Evolutionary conservation across 441 rosid genomes (phyloP).

Genomic region (Erodium chrysanthum): DNA sequence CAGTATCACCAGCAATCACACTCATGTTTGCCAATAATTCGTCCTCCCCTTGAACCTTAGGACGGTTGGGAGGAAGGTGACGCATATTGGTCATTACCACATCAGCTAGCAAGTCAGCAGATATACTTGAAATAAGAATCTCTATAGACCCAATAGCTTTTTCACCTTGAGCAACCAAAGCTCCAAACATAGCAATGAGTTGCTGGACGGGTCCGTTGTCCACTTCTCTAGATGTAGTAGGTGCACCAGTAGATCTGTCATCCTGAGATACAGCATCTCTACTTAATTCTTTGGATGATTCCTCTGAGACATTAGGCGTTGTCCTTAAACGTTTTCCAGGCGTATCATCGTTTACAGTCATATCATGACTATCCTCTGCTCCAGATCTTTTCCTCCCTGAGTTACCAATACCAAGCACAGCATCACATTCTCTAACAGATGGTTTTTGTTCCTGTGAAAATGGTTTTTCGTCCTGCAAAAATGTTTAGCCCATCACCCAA

Average conservation of each 20-base stretch:
- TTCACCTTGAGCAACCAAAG: conserved; percentile 96
- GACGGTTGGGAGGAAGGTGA: conserved; percentile 45
- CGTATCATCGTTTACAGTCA: conserved; percentile 39
- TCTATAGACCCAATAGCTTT: conserved; percentile 75
- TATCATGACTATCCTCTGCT: conserved; percentile 39
- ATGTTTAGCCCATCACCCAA: conserved; percentile 23
- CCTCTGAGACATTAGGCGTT: conserved; percentile 50
- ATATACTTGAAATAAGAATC: conserved; percentile 86
- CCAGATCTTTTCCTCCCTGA: conserved; percentile 65
- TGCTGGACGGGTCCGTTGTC: conserved; percentile 82
- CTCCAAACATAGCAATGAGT: conserved; percentile 88
- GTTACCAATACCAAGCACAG: conserved; percentile 27
- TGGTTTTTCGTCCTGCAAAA: conserved; percentile 47
- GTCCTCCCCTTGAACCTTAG: conserved; percentile 50
- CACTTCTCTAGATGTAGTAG: conserved; percentile 35
- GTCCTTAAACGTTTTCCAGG: conserved; percentile 64
- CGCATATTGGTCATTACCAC: conserved; percentile 95
- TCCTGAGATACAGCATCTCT: conserved; percentile 35
- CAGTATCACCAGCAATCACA: conserved; percentile 54
- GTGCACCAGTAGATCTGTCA: conserved; percentile 36
- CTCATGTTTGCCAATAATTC: conserved; percentile 50
- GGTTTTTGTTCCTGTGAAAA: conserved; percentile 47
- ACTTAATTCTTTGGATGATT: conserved; percentile 42
- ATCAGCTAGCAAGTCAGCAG: conserved; percentile 90
- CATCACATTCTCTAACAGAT: conserved; percentile 31